A percentile compares a stretch with the other conserved stretches of the same genome.
Conservation (phyloP, 345 rosid species). For the Sisymbrium altissimum region DNA sequence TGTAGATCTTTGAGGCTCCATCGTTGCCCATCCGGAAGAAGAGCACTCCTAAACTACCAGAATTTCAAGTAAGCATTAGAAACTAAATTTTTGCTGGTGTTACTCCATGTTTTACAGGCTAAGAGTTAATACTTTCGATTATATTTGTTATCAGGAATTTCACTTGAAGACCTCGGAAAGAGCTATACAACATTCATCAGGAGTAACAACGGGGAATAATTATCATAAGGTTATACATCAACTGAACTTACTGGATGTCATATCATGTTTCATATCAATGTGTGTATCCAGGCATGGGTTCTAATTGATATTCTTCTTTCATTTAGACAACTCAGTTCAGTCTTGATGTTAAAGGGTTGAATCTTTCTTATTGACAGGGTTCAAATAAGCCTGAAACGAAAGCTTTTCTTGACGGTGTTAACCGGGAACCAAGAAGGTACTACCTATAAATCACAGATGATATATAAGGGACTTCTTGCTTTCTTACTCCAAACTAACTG, state of each 20-base stretch:
- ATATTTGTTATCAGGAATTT: constrained; percentile 61
- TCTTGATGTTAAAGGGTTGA: background rate
- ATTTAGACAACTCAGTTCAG: background rate
- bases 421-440: constrained; percentile 62
- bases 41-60: constrained; percentile 77
- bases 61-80: constrained; percentile 66
- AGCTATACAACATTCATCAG: constrained; percentile 69
- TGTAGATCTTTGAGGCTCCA: constrained; percentile 88
- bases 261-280: background rate
- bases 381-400: constrained; percentile 36
- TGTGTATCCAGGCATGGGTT: background rate
- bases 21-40: constrained; percentile 70
- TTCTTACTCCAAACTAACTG: constrained; percentile 7
- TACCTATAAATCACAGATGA: background rate
- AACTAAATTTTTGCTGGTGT: background rate
- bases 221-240: constrained; percentile 53
- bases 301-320: background rate
- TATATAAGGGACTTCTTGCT: background rate
- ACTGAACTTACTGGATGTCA: background rate
- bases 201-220: constrained; percentile 42
- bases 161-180: constrained; percentile 81
- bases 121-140: constrained; percentile 9
- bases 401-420: constrained; percentile 42
- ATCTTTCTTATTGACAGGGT: constrained; percentile 41
- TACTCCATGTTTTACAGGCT: background rate